A percentile compares a stretch with the other conserved stretches of the same genome.
These are phyloP conservation scores for Aspergillus thermomutatus DNA, from an alignment of 2,329 filamentous ascomycete genomes.

Conservation along the genomic window DNA sequence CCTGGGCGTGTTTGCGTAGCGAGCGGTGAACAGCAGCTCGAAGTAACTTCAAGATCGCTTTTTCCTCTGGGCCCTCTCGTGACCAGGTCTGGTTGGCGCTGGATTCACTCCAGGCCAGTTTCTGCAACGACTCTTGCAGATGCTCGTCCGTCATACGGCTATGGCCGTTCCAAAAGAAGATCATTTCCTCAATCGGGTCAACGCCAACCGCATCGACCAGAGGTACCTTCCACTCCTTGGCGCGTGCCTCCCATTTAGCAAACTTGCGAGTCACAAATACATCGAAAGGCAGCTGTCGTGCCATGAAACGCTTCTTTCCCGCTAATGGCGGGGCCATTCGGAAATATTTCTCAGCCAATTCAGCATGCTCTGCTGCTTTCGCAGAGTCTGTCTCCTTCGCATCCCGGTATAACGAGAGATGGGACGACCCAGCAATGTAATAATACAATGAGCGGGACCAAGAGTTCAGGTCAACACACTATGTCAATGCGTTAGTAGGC, in stretches of 20 bases:
- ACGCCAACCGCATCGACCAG: constrained; percentile 78
- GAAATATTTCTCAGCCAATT: constrained; percentile 66
- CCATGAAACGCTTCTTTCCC: constrained; percentile 87
- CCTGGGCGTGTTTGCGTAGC: constrained; percentile 60
- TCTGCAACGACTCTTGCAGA: constrained; percentile 59
- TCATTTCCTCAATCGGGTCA: constrained; percentile 83
- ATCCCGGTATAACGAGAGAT: constrained; percentile 75
- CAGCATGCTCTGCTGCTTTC: constrained; percentile 56
- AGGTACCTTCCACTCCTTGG: constrained; percentile 62
- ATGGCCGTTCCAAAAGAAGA: constrained; percentile 87
- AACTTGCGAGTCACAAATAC: constrained; percentile 80
- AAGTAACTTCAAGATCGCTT: constrained; percentile 64
- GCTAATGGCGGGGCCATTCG: constrained; percentile 68
- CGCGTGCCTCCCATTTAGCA: constrained; percentile 79
- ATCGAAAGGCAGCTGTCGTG: constrained; percentile 84
- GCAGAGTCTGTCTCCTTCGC: constrained; percentile 24
- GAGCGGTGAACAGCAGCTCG: constrained; percentile 64
- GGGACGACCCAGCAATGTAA: constrained; percentile 75
- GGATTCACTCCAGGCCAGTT: constrained; percentile 66
- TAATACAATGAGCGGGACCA: constrained; percentile 91
- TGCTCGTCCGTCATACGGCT: constrained; percentile 71
- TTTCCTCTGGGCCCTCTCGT: constrained; percentile 56
- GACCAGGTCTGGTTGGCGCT: constrained; percentile 54
- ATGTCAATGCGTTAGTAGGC: constrained; percentile 10
- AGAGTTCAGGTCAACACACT: constrained; percentile 75